phyloP scores from a whole-genome alignment of 2,329 filamentous ascomycete genomes.

The Neofusicoccum parvum region DNA sequence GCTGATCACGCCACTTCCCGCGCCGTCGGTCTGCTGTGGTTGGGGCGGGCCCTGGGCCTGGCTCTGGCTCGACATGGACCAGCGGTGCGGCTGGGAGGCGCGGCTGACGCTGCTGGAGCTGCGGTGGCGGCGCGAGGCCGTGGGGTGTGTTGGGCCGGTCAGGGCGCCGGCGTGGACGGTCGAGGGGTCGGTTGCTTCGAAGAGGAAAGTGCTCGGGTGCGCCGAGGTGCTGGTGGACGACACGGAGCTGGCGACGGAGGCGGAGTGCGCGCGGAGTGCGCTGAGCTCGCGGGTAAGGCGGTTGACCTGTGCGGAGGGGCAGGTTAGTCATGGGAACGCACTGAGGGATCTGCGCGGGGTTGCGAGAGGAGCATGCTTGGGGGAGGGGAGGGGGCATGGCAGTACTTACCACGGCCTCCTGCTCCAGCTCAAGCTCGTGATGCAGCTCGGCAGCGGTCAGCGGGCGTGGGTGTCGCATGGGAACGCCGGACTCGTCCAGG shows the following conservation, averaged over 20 bases:
- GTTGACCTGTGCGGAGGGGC: slow-evolving; percentile 69
- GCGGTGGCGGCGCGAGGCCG: slow-evolving; percentile 57
- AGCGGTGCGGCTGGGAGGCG: slow-evolving; percentile 32
- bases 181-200: slow-evolving; percentile 51
- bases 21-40: slow-evolving; percentile 1
- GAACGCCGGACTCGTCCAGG: slow-evolving; percentile 55
- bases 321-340: background rate
- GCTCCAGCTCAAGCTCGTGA: slow-evolving; percentile 87
- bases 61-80: slow-evolving; percentile 36
- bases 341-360: background rate
- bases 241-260: slow-evolving; percentile 58
- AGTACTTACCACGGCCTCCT: slow-evolving; percentile 79
- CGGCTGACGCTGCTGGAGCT: slow-evolving; percentile 54
- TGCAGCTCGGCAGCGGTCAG: slow-evolving; percentile 88
- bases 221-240: slow-evolving; percentile 55
- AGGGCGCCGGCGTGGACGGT: slow-evolving; percentile 45
- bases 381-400: background rate
- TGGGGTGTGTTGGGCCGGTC: slow-evolving; percentile 54
- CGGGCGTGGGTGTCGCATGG: slow-evolving; percentile 82
- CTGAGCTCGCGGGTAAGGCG: slow-evolving; percentile 87
- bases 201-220: slow-evolving; percentile 41
- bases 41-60: too few species aligned
- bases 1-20: slow-evolving; percentile 1
- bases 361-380: background rate
- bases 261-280: slow-evolving; percentile 71